Evolutionary conservation across 108 stramenopile species (phyloP).

Genomic region (Asterionellopsis glacialis): DNA sequence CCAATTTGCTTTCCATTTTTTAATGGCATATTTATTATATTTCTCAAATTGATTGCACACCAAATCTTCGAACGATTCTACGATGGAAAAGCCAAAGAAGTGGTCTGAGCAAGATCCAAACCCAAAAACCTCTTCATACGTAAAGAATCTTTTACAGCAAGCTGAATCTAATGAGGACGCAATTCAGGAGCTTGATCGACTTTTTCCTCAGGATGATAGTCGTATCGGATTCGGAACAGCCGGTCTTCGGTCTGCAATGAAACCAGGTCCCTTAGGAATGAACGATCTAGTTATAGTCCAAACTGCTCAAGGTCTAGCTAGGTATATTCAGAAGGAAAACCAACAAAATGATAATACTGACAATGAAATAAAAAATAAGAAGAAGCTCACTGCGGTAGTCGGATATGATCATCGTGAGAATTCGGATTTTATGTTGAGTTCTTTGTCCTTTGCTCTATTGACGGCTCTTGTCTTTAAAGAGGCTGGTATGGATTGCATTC

Average conservation of each 20-base stretch:
- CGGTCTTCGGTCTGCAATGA: conserved; percentile 88
- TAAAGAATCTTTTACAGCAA: conserved; percentile 30
- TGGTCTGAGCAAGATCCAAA: conserved; percentile 73
- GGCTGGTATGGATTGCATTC: conserved; percentile 72
- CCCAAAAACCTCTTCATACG: conserved; percentile 42
- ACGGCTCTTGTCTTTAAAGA: conserved; percentile 79
- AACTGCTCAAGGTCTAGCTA: conserved; percentile 81
- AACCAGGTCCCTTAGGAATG: conserved; percentile 85
- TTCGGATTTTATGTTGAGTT: conserved; percentile 60
- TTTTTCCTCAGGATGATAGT: conserved; percentile 35
- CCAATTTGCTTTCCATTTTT: neutral
- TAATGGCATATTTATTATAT: neutral
- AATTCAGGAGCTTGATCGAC: conserved; percentile 15
- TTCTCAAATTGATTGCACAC: neutral
- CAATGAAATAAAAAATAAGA: neutral
- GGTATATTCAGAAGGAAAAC: conserved; percentile 37
- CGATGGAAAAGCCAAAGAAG: conserved; percentile 11
- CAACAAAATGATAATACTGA: conserved; percentile 10
- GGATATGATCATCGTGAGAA: conserved; percentile 91
- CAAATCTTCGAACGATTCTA: neutral
- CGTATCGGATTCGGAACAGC: conserved; percentile 92
- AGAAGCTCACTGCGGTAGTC: conserved; percentile 56
- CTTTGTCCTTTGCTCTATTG: conserved; percentile 81
- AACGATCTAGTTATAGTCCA: conserved; percentile 95
- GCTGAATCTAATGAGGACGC: conserved; percentile 22